Conservation (phyloP, 164 flowering plant genomes). For the Vitis labrusca region DNA sequence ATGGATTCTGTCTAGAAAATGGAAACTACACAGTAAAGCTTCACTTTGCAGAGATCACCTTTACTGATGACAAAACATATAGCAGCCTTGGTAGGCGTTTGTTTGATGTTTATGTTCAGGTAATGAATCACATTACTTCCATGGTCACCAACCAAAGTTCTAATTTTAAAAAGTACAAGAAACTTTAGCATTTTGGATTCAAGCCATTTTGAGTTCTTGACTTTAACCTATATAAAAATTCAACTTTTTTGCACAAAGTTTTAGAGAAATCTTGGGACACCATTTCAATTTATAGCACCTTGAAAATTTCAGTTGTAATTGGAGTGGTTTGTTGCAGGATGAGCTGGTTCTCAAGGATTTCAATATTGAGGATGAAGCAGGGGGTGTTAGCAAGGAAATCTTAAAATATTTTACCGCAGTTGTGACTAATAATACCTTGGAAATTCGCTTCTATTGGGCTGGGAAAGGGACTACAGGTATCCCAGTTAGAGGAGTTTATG, state of each 20-base stretch:
- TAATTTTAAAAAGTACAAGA: too few species aligned
- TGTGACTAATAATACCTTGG: constrained; percentile 30
- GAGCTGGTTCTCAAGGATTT: constrained; percentile 51
- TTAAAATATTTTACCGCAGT: constrained; percentile 23
- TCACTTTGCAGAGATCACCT: constrained; percentile 65
- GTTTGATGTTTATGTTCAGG: constrained; percentile 72
- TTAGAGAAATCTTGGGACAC: neutral
- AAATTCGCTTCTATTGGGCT: constrained; percentile 40
- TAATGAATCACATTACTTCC: constrained; percentile 8
- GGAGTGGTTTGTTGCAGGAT: constrained; percentile 19
- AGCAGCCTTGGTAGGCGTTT: constrained; percentile 65
- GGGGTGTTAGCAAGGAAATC: constrained; percentile 34
- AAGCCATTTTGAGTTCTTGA: too few species aligned
- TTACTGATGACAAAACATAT: constrained; percentile 44
- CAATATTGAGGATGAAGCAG: constrained; percentile 51
- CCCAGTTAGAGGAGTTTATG: constrained; percentile 30
- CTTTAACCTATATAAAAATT: too few species aligned
- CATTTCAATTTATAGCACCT: too few species aligned
- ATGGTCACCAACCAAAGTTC: too few species aligned
- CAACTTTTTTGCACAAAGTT: neutral
- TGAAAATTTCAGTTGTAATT: neutral
- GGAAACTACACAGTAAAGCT: constrained; percentile 60
- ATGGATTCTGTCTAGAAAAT: constrained; percentile 49
- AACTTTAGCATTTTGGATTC: too few species aligned
- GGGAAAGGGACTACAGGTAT: constrained; percentile 37